phyloP scores from a whole-genome alignment of 2,329 filamentous ascomycete genomes.

The Nothophaeocryptopus gaeumannii region DNA sequence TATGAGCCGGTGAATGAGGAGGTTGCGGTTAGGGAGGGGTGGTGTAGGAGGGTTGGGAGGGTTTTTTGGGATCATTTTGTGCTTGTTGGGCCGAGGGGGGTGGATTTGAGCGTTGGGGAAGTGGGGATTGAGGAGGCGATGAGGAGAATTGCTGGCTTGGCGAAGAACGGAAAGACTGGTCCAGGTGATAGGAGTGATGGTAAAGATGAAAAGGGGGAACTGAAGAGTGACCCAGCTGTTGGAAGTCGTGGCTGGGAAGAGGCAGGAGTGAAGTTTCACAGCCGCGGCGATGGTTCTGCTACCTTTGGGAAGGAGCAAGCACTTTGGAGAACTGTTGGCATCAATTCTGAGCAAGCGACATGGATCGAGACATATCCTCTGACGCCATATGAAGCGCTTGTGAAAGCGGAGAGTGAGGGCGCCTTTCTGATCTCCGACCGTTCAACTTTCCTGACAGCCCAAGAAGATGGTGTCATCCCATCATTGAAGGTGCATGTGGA shows the following conservation, averaged over 20 bases:
- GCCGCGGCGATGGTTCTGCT: conserved; percentile 25
- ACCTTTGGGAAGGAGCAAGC: conserved; percentile 23
- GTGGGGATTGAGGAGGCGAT: conserved; percentile 4
- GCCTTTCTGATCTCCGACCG: conserved; percentile 28
- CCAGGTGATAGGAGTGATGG: too few relatives aligned
- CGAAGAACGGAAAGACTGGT: too few relatives aligned
- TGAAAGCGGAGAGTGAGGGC: conserved; percentile 16
- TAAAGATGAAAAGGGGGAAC: too few relatives aligned
- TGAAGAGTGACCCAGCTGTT: too few relatives aligned
- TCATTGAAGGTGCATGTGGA: conserved; percentile 16
- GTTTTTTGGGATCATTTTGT: conserved; percentile 29
- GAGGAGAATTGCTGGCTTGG: conserved; percentile 3
- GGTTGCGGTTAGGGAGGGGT: conserved; percentile 21
- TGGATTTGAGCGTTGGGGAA: conserved; percentile 2
- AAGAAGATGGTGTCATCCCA: conserved; percentile 15
- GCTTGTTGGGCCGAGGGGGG: conserved; percentile 18
- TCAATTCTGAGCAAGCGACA: not conserved
- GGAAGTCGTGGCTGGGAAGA: not conserved
- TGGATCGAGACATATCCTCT: conserved; percentile 20
- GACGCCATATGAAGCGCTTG: conserved; percentile 24
- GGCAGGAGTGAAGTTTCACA: conserved; percentile 15
- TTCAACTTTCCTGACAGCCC: conserved; percentile 25
- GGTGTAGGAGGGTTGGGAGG: conserved; percentile 16
- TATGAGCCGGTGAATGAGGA: conserved; percentile 27
- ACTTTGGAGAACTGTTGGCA: conserved; percentile 17